Percentiles rank a stretch among this genome's conserved stretches.
phyloP scores from a whole-genome alignment of 306 rosid species.

The Quercus alba region DNA sequence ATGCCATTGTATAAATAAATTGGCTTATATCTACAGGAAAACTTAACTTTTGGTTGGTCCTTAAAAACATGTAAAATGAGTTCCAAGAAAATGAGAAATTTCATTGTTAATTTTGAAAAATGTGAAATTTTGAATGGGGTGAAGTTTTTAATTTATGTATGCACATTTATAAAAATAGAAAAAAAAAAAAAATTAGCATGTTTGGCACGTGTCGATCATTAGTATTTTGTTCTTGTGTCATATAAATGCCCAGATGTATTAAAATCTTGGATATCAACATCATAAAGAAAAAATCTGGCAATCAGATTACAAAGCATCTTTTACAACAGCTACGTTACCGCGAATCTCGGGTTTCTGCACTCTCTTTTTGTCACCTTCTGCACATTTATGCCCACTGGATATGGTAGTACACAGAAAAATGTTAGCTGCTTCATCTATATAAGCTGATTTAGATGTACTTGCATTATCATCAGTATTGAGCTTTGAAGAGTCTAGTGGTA shows the following conservation, averaged over 20 bases:
- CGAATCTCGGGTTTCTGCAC: neutral
- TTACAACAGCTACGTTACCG: neutral
- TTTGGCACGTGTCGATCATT: neutral
- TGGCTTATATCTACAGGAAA: neutral
- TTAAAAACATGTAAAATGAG: neutral
- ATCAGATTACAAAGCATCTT: neutral
- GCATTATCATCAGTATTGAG: neutral
- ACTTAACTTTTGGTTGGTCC: neutral
- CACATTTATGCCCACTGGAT: constrained; percentile 1
- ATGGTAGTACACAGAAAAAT: neutral
- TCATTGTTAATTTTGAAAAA: too few relatives aligned
- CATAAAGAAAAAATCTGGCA: constrained; percentile 4
- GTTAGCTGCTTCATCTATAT: constrained; percentile 15
- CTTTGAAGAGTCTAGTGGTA: constrained; percentile 1
- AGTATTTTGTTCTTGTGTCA: neutral
- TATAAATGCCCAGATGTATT: neutral
- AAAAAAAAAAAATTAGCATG: neutral
- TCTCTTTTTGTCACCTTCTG: neutral
- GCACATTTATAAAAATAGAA: neutral
- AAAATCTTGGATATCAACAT: neutral
- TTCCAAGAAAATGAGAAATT: neutral
- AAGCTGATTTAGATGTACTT: neutral
- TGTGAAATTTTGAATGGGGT: neutral
- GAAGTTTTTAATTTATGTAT: neutral
- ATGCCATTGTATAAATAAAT: neutral